Evolutionary conservation across 1,284 basidiomycete genomes (phyloP).

Genomic region (Puccinia triticina): DNA sequence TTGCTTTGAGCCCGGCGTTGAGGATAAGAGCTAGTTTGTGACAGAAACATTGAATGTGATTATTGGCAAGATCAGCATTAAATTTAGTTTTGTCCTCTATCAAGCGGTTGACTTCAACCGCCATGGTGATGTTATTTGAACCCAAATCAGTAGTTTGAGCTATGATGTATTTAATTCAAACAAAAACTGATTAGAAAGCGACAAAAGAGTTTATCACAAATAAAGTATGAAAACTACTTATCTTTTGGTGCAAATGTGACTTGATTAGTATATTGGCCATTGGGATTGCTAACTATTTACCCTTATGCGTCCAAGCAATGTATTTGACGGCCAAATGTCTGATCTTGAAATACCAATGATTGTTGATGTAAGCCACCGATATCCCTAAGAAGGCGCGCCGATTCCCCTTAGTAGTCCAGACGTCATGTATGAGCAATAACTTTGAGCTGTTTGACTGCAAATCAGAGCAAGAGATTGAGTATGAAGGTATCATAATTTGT

Average conservation of each 20-base stretch:
- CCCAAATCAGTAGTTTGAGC: too few relatives aligned
- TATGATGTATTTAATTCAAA: too few relatives aligned
- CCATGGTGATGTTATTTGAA: too few relatives aligned
- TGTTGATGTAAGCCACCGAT: too few relatives aligned
- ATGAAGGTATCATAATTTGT: neutral
- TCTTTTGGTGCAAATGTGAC: neutral
- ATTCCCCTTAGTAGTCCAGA: constrained; percentile 13
- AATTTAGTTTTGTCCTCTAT: too few relatives aligned
- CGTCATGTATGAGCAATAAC: neutral
- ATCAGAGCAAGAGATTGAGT: neutral
- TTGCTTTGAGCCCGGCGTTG: too few relatives aligned
- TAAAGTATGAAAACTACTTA: neutral
- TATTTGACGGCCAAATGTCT: neutral
- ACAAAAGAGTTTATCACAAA: too few relatives aligned
- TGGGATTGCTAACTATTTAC: neutral
- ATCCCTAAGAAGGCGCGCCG: too few relatives aligned
- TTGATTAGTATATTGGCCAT: neutral
- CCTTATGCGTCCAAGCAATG: neutral
- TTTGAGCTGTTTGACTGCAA: neutral
- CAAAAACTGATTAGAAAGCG: neutral
- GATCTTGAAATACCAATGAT: neutral
- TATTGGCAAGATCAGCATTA: too few relatives aligned
- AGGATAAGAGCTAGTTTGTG: too few relatives aligned
- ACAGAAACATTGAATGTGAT: too few relatives aligned
- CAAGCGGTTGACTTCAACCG: too few relatives aligned